A percentile compares a stretch with the other conserved stretches of the same genome.
phyloP scores from a whole-genome alignment of 192 early-diverging fungal genomes.

The Coemansia sp. region DNA sequence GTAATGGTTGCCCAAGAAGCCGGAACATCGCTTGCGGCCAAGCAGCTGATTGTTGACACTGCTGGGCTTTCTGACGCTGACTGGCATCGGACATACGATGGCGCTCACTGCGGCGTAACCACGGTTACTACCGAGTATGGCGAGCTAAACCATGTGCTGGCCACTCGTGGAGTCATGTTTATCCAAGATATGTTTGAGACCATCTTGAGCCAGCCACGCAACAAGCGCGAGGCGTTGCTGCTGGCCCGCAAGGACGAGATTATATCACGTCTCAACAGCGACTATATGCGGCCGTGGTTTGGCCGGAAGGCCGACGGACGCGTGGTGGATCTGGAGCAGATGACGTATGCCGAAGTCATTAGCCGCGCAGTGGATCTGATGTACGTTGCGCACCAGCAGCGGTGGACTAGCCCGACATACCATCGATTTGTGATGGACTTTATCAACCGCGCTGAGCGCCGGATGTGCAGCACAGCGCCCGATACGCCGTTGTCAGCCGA shows the following conservation, averaged over 20 bases:
- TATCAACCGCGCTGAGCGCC: constrained; percentile 67
- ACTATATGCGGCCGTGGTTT: constrained; percentile 86
- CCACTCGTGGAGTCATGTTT: constrained; percentile 75
- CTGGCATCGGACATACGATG: constrained; percentile 84
- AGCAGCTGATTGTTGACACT: constrained; percentile 82
- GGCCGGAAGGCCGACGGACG: constrained; percentile 75
- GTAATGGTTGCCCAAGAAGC: constrained; percentile 93
- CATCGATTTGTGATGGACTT: constrained; percentile 56
- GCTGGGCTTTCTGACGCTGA: constrained; percentile 75
- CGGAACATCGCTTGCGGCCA: constrained; percentile 71
- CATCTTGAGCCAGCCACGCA: constrained; percentile 80
- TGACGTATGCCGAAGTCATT: constrained; percentile 91
- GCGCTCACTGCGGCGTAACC: constrained; percentile 74
- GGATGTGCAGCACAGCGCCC: constrained; percentile 24
- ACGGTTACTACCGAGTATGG: constrained; percentile 87
- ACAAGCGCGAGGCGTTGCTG: constrained; percentile 72
- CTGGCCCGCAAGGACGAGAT: constrained; percentile 75
- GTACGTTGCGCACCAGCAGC: constrained; percentile 70
- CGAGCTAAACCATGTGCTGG: constrained; percentile 91
- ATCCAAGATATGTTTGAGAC: constrained; percentile 79
- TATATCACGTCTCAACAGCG: constrained; percentile 70
- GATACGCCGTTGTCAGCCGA: not conserved
- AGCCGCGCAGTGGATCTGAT: constrained; percentile 78
- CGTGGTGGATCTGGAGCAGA: constrained; percentile 78
- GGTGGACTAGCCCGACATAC: constrained; percentile 80